A percentile compares a stretch with the other conserved stretches of the same genome.
Conservation (phyloP, 805 yeast genomes). For the Jamesozyma piceae region DNA sequence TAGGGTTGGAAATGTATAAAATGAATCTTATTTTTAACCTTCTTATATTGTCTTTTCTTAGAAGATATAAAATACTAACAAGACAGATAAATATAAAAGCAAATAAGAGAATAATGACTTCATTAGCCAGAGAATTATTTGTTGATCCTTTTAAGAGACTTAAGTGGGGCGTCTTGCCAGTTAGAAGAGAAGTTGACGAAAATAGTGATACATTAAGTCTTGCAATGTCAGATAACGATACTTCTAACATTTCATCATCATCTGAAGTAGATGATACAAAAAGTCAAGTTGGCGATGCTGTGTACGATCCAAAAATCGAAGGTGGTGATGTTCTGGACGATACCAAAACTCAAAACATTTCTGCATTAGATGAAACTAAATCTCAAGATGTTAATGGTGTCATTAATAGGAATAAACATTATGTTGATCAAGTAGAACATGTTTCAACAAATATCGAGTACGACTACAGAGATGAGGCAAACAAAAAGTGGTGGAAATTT, state of each 20-base stretch:
- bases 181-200: conserved; percentile 23
- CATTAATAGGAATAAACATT: neutral
- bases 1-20: no score
- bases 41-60: no score
- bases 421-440: neutral
- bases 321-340: no score
- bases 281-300: neutral
- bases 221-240: neutral
- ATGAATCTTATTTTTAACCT: no score
- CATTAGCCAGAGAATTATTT: conserved; percentile 12
- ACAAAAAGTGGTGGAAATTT: conserved; percentile 45
- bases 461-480: conserved; percentile 46
- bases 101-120: neutral
- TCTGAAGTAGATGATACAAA: neutral
- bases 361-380: neutral
- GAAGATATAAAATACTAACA: no score
- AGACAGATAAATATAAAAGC: no score
- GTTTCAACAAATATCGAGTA: conserved; percentile 3
- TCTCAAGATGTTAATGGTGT: neutral
- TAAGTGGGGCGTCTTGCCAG: conserved; percentile 31
- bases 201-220: neutral
- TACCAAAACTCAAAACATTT: no score
- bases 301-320: no score
- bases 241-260: neutral
- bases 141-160: conserved; percentile 26